phyloP scores from a whole-genome alignment of 768 basidiomycete species.

The Russula earlei region DNA sequence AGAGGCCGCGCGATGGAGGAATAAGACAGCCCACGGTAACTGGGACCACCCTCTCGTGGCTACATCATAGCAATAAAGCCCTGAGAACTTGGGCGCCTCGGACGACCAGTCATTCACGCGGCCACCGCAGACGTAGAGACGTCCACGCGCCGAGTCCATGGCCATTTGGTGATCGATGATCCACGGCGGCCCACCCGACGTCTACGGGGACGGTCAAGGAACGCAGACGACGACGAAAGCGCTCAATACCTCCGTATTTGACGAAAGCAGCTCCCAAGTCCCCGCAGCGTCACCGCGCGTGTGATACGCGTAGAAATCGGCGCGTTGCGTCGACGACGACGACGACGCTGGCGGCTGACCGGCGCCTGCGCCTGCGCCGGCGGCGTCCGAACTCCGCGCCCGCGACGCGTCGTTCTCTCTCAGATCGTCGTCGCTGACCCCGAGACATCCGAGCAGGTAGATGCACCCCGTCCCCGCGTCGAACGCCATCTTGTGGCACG shows the following conservation, averaged over 20 bases:
- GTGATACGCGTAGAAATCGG: constrained; percentile 73
- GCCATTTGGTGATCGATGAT: constrained; percentile 79
- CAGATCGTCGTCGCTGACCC: constrained; percentile 37
- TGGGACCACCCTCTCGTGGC: constrained; percentile 55
- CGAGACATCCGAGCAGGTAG: constrained; percentile 62
- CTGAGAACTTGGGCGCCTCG: constrained; percentile 53
- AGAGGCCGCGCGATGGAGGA: neutral
- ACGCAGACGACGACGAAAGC: neutral
- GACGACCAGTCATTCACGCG: constrained; percentile 59
- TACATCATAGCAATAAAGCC: constrained; percentile 65
- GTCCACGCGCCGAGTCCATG: constrained; percentile 60
- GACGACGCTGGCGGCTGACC: neutral
- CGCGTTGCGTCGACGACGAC: constrained; percentile 29
- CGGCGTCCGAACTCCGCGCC: neutral
- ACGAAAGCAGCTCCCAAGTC: constrained; percentile 63
- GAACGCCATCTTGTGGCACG: constrained; percentile 79
- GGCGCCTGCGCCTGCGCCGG: no score
- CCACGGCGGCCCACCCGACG: constrained; percentile 58
- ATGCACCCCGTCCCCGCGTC: constrained; percentile 61
- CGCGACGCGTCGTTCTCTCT: constrained; percentile 5
- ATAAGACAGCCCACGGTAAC: constrained; percentile 45
- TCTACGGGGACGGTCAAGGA: constrained; percentile 28
- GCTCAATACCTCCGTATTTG: constrained; percentile 52
- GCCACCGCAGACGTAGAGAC: constrained; percentile 70
- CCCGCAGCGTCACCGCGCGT: constrained; percentile 51